These are phyloP conservation scores for Oehlia diaphana DNA, from an alignment of 192 early-diverging fungal genomes.

Conservation along the genomic window DNA sequence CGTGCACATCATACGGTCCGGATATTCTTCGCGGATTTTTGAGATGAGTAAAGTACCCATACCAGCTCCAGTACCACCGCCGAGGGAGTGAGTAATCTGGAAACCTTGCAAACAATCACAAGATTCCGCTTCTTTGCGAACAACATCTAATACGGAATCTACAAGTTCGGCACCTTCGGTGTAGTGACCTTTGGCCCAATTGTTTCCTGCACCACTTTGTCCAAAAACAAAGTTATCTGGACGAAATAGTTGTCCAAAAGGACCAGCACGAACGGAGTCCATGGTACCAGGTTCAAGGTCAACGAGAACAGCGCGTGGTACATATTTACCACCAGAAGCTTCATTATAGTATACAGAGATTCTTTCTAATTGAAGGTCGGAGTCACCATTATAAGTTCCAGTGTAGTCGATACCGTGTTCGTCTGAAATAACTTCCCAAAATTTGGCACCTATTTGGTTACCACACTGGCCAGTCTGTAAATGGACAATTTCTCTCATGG, in stretches of 20 bases:
- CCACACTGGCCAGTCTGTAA: slow-evolving; percentile 95
- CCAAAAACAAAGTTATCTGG: slow-evolving; percentile 97
- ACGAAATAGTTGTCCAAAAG: slow-evolving; percentile 86
- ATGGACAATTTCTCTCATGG: slow-evolving; percentile 88
- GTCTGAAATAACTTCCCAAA: slow-evolving; percentile 91
- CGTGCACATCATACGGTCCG: slow-evolving; percentile 98
- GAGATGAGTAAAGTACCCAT: slow-evolving; percentile 94
- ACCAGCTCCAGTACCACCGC: slow-evolving; percentile 97
- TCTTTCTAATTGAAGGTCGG: slow-evolving; percentile 89
- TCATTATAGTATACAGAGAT: slow-evolving; percentile 99
- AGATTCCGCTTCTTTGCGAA: slow-evolving; percentile 95
- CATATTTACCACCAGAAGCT: slow-evolving; percentile 74
- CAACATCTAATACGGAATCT: slow-evolving; percentile 92
- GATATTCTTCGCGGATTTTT: slow-evolving; percentile 99
- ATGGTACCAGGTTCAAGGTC: slow-evolving; percentile 97
- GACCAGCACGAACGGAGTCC: slow-evolving; percentile 81
- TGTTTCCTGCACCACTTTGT: slow-evolving; percentile 98
- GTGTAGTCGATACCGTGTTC: slow-evolving; percentile 88
- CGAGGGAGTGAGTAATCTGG: slow-evolving; percentile 97
- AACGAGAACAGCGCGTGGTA: slow-evolving; percentile 87
- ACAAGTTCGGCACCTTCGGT: slow-evolving; percentile 99
- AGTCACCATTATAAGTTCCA: slow-evolving; percentile 84
- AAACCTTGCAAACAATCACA: slow-evolving; percentile 98
- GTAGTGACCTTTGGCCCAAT: slow-evolving; percentile 99
- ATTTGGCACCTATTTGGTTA: slow-evolving; percentile 93